Conservation (phyloP, 768 basidiomycete species). For the Russula sp. region DNA sequence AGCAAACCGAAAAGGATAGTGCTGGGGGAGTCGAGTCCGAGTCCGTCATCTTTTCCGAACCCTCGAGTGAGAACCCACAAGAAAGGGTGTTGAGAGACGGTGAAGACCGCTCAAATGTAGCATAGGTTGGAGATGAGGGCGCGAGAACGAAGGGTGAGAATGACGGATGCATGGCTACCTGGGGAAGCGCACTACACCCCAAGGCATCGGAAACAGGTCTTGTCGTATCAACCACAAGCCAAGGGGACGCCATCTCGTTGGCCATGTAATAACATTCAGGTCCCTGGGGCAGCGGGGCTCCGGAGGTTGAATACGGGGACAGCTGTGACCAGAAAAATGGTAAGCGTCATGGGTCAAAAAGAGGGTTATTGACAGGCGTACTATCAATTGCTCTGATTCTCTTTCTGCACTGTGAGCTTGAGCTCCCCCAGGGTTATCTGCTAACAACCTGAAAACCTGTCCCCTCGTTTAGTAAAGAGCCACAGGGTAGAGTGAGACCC, state of each 20-base stretch:
- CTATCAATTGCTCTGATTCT: background rate
- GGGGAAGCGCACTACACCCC: background rate
- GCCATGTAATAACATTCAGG: background rate
- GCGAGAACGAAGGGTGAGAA: background rate
- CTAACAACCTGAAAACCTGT: constrained; percentile 10
- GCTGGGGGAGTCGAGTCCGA: background rate
- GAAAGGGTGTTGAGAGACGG: background rate
- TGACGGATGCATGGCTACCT: background rate
- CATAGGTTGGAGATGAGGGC: background rate
- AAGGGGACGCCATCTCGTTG: background rate
- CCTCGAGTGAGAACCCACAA: background rate
- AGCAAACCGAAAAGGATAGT: background rate
- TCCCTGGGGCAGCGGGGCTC: background rate
- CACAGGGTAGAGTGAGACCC: background rate
- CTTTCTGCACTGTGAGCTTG: background rate
- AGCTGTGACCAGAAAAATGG: background rate
- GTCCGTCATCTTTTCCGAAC: background rate
- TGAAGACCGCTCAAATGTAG: background rate
- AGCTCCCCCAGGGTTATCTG: background rate
- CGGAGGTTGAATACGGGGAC: background rate
- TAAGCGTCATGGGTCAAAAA: background rate
- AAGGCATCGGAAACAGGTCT: background rate
- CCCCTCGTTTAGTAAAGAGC: background rate
- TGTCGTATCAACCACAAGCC: background rate
- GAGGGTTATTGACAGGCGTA: background rate